Evolutionary conservation across 1,284 basidiomycete species (phyloP).

Genomic region (Sporisorium graminicola): DNA sequence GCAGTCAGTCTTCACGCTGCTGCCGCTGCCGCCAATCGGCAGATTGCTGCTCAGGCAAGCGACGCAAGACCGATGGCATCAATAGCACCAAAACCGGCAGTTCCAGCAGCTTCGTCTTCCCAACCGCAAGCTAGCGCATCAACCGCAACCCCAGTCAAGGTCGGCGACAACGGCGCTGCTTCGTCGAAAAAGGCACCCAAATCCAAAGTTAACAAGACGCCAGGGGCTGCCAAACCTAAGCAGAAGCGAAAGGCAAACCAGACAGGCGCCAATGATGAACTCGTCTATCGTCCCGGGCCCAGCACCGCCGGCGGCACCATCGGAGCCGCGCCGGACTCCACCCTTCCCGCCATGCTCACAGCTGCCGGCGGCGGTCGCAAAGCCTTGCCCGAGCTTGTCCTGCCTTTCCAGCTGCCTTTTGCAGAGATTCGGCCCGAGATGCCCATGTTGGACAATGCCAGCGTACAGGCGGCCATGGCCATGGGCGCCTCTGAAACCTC

Average conservation of each 20-base stretch:
- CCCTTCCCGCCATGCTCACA: constrained; percentile 39
- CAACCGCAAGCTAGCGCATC: neutral
- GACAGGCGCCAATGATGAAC: constrained; percentile 24
- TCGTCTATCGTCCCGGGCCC: constrained; percentile 30
- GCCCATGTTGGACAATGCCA: constrained; percentile 54
- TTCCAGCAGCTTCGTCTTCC: neutral
- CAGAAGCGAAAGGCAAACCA: constrained; percentile 48
- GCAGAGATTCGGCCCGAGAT: constrained; percentile 37
- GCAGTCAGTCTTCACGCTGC: constrained; percentile 42
- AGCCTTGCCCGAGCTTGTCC: constrained; percentile 56
- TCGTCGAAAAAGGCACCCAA: constrained; percentile 25
- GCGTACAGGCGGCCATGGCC: constrained; percentile 42
- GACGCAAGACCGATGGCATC: constrained; percentile 6
- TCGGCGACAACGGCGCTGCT: constrained; percentile 4
- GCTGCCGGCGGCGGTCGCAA: constrained; percentile 60
- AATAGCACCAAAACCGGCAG: constrained; percentile 8
- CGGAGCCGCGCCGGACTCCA: constrained; percentile 43
- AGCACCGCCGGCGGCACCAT: constrained; percentile 61
- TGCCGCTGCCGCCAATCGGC: constrained; percentile 17
- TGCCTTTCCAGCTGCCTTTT: constrained; percentile 52
- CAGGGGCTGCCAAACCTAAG: constrained; percentile 43
- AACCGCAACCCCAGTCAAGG: constrained; percentile 2
- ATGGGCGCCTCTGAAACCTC: constrained; percentile 49
- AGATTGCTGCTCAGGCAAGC: constrained; percentile 9
- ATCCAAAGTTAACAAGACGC: constrained; percentile 24